Evolutionary conservation across 306 rosid genomes (phyloP), one percentile per base, ranked within the genome.

Genomic region (Mimosa bimucronata): DNA sequence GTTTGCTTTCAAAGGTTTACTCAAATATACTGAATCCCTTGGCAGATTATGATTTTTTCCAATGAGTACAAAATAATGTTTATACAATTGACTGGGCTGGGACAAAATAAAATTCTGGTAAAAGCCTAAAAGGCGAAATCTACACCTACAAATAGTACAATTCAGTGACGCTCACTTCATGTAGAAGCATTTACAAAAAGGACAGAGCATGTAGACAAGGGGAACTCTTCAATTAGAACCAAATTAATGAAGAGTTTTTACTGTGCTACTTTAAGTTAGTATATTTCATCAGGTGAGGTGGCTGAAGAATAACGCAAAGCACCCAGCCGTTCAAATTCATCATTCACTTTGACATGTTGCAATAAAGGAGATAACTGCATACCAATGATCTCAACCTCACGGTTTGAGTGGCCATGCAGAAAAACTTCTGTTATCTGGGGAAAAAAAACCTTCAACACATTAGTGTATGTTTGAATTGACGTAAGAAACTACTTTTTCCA

Each of bases 351-450:
- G 52, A 89, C 60, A 71, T 86, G 48, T 83, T 82, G 76, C 66
- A 90, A 71, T 53, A 94, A 28, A 9, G 90, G 83, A 75, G 90
- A 44, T 88, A 82, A 29, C 79, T 73, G 80, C 86, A 45, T 34
- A 50, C 98, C 98, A 66, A 89, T 73, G 66, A 91, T 87, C 83
- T 81, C 84, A 23, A 92, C 62, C 55, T 73, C 55, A 14, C 83
- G 74, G 77, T 92, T 92, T 23, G 92, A 91, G 86, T 90, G 90
- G 58, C 97, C 94, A 14, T 77, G 53, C 28, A 94, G 75, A 84
- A 94, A 91, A 81, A 64, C 77, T 12, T 83, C 64, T 2, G 98
- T 94, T 61, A 94, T 80, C 98, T 92, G 83, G 83, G 83, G 77
- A 76, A 23, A 28, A n/a, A 8, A 2, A 7, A 67, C 21, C 50